Percentiles rank a stretch among this genome's conserved stretches.
These are phyloP conservation scores for Globisporangium middletonii DNA, from an alignment of 352 stramenopile genomes.

Conservation along the genomic window DNA sequence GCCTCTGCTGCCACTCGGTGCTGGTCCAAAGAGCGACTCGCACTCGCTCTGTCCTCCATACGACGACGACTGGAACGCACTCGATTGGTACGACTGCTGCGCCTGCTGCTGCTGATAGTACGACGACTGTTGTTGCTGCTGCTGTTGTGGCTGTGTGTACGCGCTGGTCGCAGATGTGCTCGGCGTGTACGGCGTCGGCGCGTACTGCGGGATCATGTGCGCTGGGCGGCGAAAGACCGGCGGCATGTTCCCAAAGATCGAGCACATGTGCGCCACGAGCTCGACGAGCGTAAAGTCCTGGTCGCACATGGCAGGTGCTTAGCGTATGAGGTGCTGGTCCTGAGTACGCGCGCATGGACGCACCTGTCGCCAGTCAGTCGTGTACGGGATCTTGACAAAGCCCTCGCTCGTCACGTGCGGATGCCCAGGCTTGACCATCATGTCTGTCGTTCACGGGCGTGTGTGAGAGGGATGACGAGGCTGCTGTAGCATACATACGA, in stretches of 20 bases:
- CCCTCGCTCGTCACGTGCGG: constrained; percentile 84
- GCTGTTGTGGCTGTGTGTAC: constrained; percentile 41
- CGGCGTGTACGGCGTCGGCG: constrained; percentile 22
- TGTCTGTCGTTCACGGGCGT: constrained; percentile 25
- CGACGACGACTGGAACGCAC: constrained; percentile 18
- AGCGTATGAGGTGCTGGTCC: too few relatives aligned
- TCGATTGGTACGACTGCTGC: constrained; percentile 12
- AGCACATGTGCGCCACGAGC: constrained; percentile 84
- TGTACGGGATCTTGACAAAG: constrained; percentile 86
- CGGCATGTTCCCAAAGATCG: constrained; percentile 86
- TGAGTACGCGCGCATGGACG: too few relatives aligned
- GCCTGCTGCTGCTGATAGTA: constrained; percentile 15
- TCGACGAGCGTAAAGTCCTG: constrained; percentile 81
- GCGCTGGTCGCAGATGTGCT: constrained; percentile 15
- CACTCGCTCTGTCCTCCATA: constrained; percentile 8
- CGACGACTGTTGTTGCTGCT: constrained; percentile 12
- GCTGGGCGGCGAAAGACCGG: constrained; percentile 74
- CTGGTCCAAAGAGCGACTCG: constrained; percentile 41
- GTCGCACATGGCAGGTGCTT: constrained; percentile 1
- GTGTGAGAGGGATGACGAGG: background rate
- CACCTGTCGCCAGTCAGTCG: constrained; percentile 64
- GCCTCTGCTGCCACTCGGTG: background rate
- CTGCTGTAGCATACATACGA: too few relatives aligned
- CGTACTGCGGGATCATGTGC: constrained; percentile 31
- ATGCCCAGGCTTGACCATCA: constrained; percentile 84